A percentile compares a stretch with the other conserved stretches of the same genome.
Evolutionary conservation across 1,284 basidiomycete species (phyloP).

Genomic region (Mycena citricolor): DNA sequence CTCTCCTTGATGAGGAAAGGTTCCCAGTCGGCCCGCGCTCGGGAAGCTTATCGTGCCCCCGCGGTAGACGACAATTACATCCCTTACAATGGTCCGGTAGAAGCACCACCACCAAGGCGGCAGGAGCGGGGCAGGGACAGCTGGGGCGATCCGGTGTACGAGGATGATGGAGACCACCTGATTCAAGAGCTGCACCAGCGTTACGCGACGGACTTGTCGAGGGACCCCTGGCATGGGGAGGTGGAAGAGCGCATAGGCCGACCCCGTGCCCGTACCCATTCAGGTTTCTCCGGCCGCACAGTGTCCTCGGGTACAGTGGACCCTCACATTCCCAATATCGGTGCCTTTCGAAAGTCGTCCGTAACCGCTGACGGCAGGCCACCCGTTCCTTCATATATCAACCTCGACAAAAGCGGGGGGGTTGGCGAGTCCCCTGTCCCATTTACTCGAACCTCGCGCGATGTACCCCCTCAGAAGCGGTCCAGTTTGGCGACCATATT

Average conservation of each 20-base stretch:
- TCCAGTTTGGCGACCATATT: conserved; percentile 52
- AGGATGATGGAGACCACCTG: conserved; percentile 20
- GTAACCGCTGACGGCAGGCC: conserved; percentile 23
- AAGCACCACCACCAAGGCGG: conserved; percentile 15
- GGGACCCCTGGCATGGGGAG: conserved; percentile 19
- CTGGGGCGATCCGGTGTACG: conserved; percentile 23
- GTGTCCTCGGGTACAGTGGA: conserved; percentile 20
- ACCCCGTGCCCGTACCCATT: conserved; percentile 21
- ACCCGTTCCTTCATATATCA: conserved; percentile 41
- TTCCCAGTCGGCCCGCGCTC: conserved; percentile 10
- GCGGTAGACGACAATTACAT: conserved; percentile 22
- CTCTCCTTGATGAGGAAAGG: conserved; percentile 18
- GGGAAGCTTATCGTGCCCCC: background rate
- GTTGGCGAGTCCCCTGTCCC: conserved; percentile 62
- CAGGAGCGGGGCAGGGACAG: conserved; percentile 20
- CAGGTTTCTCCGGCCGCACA: conserved; percentile 21
- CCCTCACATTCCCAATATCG: conserved; percentile 16
- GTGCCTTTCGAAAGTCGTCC: conserved; percentile 17
- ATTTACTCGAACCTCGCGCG: conserved; percentile 5
- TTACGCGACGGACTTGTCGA: conserved; percentile 7
- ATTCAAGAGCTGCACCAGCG: conserved; percentile 19
- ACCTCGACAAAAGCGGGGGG: conserved; percentile 47
- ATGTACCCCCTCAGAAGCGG: conserved; percentile 35
- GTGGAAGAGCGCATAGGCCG: conserved; percentile 18
- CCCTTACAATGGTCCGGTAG: conserved; percentile 23